These are phyloP conservation scores for Arctium lappa DNA, from an alignment of 129 eudicot genomes.

Conservation along the genomic window DNA sequence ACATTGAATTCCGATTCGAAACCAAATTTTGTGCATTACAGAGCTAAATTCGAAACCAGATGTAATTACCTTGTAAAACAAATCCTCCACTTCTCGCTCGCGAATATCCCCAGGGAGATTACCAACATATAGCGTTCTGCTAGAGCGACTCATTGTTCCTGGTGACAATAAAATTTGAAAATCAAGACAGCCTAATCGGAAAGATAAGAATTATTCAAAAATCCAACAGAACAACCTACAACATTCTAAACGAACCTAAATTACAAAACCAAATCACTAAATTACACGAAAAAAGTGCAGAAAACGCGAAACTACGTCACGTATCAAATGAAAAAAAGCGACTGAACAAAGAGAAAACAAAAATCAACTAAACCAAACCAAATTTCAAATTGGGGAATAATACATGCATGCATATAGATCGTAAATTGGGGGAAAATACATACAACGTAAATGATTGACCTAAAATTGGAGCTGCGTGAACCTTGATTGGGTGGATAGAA, in stretches of 20 bases:
- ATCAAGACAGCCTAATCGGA: not conserved
- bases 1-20: not conserved
- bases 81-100: conserved; percentile 86
- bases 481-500: conserved; percentile 5
- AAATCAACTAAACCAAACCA: not conserved
- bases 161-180: not conserved
- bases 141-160: conserved; percentile 73
- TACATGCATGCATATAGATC: not conserved
- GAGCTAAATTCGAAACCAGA: not conserved
- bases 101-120: conserved; percentile 90
- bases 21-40: not conserved
- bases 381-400: not conserved
- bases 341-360: not conserved
- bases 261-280: not conserved
- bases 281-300: not conserved
- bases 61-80: conserved; percentile 71
- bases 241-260: not conserved
- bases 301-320: not conserved
- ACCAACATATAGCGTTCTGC: conserved; percentile 80
- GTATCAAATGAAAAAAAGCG: not conserved
- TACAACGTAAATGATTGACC: not conserved
- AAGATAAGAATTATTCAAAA: not conserved
- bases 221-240: not conserved
- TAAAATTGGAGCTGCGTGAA: not conserved
- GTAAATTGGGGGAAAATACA: not conserved